Evolutionary conservation across 1,284 basidiomycete species (phyloP), one percentile per base, ranked within the genome.

Genomic region (Cryptococcus sp.): DNA sequence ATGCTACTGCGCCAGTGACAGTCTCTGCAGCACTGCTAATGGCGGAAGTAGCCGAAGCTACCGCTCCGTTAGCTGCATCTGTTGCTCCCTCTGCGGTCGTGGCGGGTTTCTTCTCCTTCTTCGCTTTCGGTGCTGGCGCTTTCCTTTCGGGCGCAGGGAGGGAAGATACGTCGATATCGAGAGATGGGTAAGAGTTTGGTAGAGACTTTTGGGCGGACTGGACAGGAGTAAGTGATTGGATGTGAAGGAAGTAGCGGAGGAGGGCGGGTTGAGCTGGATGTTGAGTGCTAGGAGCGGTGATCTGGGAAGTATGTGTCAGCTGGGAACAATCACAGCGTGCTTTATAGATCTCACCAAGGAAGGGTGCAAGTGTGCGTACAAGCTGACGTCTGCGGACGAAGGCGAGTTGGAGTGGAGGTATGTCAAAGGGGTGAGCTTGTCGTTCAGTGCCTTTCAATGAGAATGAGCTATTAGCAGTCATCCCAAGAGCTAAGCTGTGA

Each of bases 221-320:
- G 53, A 78, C 74, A 6, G 87, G 83, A 4, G 86, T 81, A 22
- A 82, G 82, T 50, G 85, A 83, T 81, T 97, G 93, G 60, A 97
- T 85, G 76, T 95, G 90, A 75, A 93, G 89, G 74, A 96, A 95
- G 83, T 94, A 95, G 52, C 94, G 89, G 46, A 89, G 89, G 48
- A 97, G 78, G 25, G 90, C 84, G 6, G 93, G 91, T 57, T 85
- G 83, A 26, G 86, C 79, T 73, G 88, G 87, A 79, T 89, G 87
- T 75, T 89, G 84, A 22, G 83, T 66, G 0, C 87, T 80, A 62
- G 58, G 59, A 26, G 64, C 65, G 63, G 63, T 61, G 49, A 55
- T 50, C 72, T 71, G 51, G 5, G 19, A 8, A 23, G 29, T 49
- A 47, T 23, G 26, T 53, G 26, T 53, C 23, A 46, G 13, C 17